Conservation (phyloP, 1,139 yeast genomes). For the Magnusiomyces ingens region DNA sequence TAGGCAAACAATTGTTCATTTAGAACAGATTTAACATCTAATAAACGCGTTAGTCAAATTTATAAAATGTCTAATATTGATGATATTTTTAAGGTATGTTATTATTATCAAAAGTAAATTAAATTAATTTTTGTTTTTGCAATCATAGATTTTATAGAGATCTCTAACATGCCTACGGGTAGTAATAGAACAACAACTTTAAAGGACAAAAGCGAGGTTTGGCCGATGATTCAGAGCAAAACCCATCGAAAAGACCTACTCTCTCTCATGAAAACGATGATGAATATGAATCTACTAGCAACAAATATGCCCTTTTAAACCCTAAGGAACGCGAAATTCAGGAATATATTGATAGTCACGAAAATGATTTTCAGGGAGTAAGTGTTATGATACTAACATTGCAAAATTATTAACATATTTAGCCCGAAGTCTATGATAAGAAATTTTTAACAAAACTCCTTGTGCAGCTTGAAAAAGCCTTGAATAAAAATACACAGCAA, state of each 20-base stretch:
- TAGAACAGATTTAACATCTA: background rate
- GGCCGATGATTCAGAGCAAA: background rate
- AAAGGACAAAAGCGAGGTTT: background rate
- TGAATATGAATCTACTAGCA: background rate
- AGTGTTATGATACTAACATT: background rate
- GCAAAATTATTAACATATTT: background rate
- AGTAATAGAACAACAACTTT: background rate
- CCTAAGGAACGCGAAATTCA: slow-evolving; percentile 11
- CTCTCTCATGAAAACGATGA: background rate
- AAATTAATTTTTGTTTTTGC: background rate
- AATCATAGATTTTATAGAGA: no score
- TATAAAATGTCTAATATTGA: slow-evolving; percentile 14
- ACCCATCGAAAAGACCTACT: slow-evolving; percentile 1
- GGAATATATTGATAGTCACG: slow-evolving; percentile 15
- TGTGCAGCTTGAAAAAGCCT: slow-evolving; percentile 25
- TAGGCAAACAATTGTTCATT: background rate
- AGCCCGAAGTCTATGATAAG: slow-evolving; percentile 20
- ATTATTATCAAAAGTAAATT: background rate
- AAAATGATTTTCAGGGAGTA: background rate
- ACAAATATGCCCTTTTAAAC: background rate
- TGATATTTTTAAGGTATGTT: slow-evolving; percentile 17
- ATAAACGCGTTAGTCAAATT: background rate
- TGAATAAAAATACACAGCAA: slow-evolving; percentile 27
- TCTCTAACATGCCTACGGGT: background rate
- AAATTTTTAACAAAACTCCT: slow-evolving; percentile 25